These are phyloP conservation scores for Chaetomium tenue DNA, from an alignment of 495 filamentous ascomycete genomes.

Conservation along the genomic window DNA sequence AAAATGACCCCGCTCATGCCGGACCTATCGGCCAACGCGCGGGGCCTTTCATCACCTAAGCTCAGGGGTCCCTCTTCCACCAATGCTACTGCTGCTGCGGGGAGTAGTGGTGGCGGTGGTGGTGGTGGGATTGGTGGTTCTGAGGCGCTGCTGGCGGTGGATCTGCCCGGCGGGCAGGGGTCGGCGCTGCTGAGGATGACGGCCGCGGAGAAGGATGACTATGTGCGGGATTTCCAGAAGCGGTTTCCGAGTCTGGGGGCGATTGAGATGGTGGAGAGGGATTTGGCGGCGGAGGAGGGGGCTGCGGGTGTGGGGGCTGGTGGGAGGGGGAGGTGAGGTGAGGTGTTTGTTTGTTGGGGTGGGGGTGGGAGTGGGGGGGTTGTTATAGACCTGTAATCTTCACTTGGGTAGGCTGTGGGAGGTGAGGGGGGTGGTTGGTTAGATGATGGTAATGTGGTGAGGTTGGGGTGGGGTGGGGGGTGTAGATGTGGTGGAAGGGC, in stretches of 20 bases:
- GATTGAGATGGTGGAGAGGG: constrained; percentile 76
- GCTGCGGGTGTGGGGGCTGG: constrained; percentile 8
- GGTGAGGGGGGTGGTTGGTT: background rate
- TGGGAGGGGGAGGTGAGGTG: constrained; percentile 3
- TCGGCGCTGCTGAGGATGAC: constrained; percentile 48
- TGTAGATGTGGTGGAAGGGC: background rate
- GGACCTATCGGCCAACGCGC: background rate
- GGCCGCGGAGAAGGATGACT: constrained; percentile 52
- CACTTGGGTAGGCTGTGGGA: background rate
- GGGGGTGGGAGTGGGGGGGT: too few species aligned
- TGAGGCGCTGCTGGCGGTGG: constrained; percentile 42
- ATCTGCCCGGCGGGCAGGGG: constrained; percentile 39
- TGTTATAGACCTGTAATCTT: too few species aligned
- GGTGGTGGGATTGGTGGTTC: background rate
- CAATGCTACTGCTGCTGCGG: background rate
- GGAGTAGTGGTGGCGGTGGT: constrained; percentile 18
- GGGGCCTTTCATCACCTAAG: constrained; percentile 18
- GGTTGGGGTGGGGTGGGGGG: background rate
- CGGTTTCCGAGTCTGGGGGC: constrained; percentile 77
- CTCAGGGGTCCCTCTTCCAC: background rate
- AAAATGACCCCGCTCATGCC: constrained; percentile 26
- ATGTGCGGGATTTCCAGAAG: constrained; percentile 67
- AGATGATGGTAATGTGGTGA: background rate
- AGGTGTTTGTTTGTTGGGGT: background rate
- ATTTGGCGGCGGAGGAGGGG: constrained; percentile 32